phyloP scores from a whole-genome alignment of 202 grass and related monocot genomes.

The Schoenoplectus triqueter region DNA sequence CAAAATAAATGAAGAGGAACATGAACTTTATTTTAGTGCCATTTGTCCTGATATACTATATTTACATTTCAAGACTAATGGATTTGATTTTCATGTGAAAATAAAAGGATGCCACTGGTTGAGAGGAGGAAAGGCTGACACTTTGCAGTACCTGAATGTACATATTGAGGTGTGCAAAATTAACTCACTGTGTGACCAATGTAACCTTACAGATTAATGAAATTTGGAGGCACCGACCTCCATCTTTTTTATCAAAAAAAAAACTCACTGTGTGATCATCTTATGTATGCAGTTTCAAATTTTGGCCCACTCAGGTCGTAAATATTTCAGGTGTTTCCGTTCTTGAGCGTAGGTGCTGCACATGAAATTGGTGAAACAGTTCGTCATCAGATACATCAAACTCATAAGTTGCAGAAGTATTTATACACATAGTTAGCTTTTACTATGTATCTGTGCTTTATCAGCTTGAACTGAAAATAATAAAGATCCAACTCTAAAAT shows the following conservation, averaged over 20 bases:
- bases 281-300: slow-evolving; percentile 30
- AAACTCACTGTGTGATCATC: not conserved
- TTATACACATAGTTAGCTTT: slow-evolving; percentile 89
- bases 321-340: slow-evolving; percentile 75
- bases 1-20: not conserved
- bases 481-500: not conserved
- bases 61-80: slow-evolving; percentile 27
- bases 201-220: too few species aligned
- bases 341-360: slow-evolving; percentile 84
- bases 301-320: slow-evolving; percentile 26
- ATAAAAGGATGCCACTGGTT: slow-evolving; percentile 84
- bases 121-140: slow-evolving; percentile 96
- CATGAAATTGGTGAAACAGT: slow-evolving; percentile 96
- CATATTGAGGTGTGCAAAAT: slow-evolving; percentile 86
- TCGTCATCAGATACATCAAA: slow-evolving; percentile 80
- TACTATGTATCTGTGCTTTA: slow-evolving; percentile 11
- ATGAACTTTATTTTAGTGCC: slow-evolving; percentile 16
- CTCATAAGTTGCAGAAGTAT: slow-evolving; percentile 82
- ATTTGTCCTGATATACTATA: not conserved
- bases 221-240: too few species aligned
- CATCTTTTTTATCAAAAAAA: too few species aligned
- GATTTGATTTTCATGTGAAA: slow-evolving; percentile 20
- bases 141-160: slow-evolving; percentile 90
- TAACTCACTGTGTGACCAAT: slow-evolving; percentile 36
- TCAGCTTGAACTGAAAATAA: slow-evolving; percentile 20